Base-by-base conservation (phyloP, 768 basidiomycete species). In the Boletus patriciae region DNA sequence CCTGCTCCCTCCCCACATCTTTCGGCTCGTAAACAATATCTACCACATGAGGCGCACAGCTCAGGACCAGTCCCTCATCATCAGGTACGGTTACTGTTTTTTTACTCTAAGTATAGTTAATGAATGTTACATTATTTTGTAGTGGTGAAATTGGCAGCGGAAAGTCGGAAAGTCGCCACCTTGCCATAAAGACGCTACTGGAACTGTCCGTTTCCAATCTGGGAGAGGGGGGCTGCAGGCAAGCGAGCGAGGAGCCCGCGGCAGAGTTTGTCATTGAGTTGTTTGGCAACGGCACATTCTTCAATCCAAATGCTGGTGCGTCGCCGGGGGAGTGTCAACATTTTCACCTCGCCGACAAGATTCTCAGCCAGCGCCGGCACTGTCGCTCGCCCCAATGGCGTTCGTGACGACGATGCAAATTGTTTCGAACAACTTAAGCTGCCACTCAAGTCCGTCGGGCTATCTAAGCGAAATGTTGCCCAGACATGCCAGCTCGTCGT, bases 401-500 rank as follows among this genome's bases (percentile, higher is more conserved):
- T 80, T 47, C 80, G 80, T 46, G 86, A 88, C 50, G 92, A 95
- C 50, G 95, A 99, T 67, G 86, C 83, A 18, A 75, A 83, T 46
- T 84, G 92, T 10, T 98, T 98, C 66, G 92, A 93, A 59, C 94
- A 96, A 70, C 86, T 98, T 66, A 98, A 98, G 75, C 77, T 90
- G 63, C 95, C 94, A 0, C 83, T 99, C 69, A 98, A 98, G 77
- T 83, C 86, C 13, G 86, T 98, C 41, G 96, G 95, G 0, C 80
- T 98, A 58, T 94, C 94, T 9, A 98, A 98, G 70, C 84, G 93
- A 33, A 88, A 94, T 59, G 94, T 99, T 52, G 94, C 95, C 0
- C 94, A 97, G 68, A 90, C 94, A 0, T 98, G 93, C 70, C 96
- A 98, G 71, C 83, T 98, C 47, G 72, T 98, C 51, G 95, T 96